Conservation (phyloP, 2,329 filamentous ascomycete genomes). For the Phymatotrichopsis omnivora region DNA sequence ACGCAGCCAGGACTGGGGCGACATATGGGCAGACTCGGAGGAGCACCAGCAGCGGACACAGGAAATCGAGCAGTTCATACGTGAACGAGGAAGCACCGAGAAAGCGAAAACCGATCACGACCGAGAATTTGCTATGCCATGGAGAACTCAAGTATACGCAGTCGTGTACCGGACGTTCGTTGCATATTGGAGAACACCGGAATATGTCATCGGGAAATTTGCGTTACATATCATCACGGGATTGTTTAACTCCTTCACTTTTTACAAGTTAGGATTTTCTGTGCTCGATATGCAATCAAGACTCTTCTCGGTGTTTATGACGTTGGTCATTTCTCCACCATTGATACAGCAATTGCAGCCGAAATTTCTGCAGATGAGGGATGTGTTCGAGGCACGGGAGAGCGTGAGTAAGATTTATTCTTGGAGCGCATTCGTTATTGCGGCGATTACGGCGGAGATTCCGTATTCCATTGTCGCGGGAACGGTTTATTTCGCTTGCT, state of each 20-base stretch:
- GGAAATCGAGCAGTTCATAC: slow-evolving; percentile 47
- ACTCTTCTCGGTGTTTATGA: slow-evolving; percentile 68
- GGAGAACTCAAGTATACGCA: slow-evolving; percentile 44
- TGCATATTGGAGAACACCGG: slow-evolving; percentile 55
- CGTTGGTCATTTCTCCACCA: slow-evolving; percentile 61
- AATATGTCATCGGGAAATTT: slow-evolving; percentile 54
- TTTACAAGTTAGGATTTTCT: slow-evolving; percentile 50
- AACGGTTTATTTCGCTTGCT: slow-evolving; percentile 54
- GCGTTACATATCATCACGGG: slow-evolving; percentile 53
- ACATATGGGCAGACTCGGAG: slow-evolving; percentile 48
- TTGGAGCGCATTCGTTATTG: slow-evolving; percentile 60
- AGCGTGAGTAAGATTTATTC: slow-evolving; percentile 70
- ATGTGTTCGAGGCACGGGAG: slow-evolving; percentile 62
- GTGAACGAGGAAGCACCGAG: slow-evolving; percentile 37
- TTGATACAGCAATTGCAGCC: slow-evolving; percentile 71
- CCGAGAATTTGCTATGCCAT: slow-evolving; percentile 53
- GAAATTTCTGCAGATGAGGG: slow-evolving; percentile 54
- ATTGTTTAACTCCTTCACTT: slow-evolving; percentile 61
- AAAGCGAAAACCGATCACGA: slow-evolving; percentile 41
- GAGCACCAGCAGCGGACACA: slow-evolving; percentile 40
- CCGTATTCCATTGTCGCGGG: slow-evolving; percentile 59
- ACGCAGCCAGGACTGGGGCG: slow-evolving; percentile 51
- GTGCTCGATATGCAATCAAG: slow-evolving; percentile 57
- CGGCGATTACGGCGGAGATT: slow-evolving; percentile 56
- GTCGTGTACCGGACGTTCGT: slow-evolving; percentile 51